phyloP scores from a whole-genome alignment of 352 stramenopile species.

The Phytophthora quininea region DNA sequence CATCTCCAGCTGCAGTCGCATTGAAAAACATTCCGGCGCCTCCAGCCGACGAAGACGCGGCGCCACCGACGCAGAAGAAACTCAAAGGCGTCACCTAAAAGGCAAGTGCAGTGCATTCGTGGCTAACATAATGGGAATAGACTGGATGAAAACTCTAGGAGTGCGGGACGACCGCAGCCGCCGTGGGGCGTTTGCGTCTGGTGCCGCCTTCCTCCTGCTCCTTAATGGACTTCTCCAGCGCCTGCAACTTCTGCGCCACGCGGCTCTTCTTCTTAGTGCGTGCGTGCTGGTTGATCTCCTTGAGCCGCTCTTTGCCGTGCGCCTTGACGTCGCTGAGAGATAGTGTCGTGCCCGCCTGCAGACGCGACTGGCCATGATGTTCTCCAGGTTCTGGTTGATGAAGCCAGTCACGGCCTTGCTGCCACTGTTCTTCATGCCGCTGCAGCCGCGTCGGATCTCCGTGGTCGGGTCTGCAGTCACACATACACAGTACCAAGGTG shows the following conservation, averaged over 20 bases:
- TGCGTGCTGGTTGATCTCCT: conserved; percentile 82
- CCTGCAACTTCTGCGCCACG: conserved; percentile 81
- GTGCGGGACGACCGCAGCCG: conserved; percentile 40
- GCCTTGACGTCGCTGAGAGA: conserved; percentile 68
- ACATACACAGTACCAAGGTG: not conserved
- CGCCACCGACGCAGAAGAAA: conserved; percentile 26
- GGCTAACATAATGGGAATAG: too few species aligned
- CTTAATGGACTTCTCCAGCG: conserved; percentile 81
- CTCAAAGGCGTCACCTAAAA: conserved; percentile 27
- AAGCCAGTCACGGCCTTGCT: conserved; percentile 78
- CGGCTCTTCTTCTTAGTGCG: conserved; percentile 89
- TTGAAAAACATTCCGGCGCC: not conserved
- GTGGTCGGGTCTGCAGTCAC: conserved; percentile 67
- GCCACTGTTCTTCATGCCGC: conserved; percentile 78
- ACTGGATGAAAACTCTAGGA: conserved; percentile 6
- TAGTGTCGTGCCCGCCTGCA: conserved; percentile 71
- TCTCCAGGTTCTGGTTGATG: conserved; percentile 90
- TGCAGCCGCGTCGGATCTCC: conserved; percentile 75
- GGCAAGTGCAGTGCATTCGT: conserved; percentile 9
- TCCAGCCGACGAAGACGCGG: conserved; percentile 11
- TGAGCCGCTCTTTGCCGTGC: conserved; percentile 81
- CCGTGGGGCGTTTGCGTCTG: conserved; percentile 49
- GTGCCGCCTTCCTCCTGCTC: conserved; percentile 72
- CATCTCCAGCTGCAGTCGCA: conserved; percentile 19
- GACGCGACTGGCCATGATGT: conserved; percentile 87